Conservation (phyloP, 495 filamentous ascomycete species). For the Letharia lupina region DNA sequence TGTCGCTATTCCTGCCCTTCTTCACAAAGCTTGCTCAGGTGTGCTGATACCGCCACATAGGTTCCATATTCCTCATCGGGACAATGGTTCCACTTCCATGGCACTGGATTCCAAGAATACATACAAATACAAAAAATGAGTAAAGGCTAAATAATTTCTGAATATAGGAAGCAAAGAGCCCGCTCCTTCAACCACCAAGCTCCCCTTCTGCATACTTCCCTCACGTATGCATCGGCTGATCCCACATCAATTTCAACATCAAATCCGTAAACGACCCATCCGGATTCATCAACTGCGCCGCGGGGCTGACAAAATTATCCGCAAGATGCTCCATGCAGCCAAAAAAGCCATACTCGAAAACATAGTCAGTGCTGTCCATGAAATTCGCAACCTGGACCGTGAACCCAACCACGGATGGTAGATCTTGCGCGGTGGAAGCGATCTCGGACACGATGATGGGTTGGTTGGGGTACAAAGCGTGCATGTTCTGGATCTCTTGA, state of each 20-base stretch:
- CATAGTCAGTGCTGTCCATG: constrained; percentile 36
- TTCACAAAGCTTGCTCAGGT: too few species aligned
- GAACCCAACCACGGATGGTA: constrained; percentile 32
- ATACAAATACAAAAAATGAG: too few species aligned
- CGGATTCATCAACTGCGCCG: constrained; percentile 39
- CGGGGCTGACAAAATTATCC: constrained; percentile 39
- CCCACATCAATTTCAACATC: constrained; percentile 33
- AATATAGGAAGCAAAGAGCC: too few species aligned
- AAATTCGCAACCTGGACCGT: constrained; percentile 38
- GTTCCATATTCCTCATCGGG: too few species aligned
- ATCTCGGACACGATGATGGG: constrained; percentile 37
- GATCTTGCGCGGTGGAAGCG: constrained; percentile 35
- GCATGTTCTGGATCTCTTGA: constrained; percentile 31
- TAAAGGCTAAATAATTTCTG: too few species aligned
- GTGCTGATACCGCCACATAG: too few species aligned
- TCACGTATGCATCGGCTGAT: constrained; percentile 24
- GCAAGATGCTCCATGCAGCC: constrained; percentile 37
- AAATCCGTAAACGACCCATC: constrained; percentile 36
- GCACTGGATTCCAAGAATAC: too few species aligned
- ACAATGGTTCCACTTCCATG: too few species aligned
- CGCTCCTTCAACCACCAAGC: background rate
- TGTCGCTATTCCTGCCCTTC: too few species aligned
- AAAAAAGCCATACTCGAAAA: constrained; percentile 41
- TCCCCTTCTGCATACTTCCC: background rate
- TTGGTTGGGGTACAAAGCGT: constrained; percentile 31